Conservation (phyloP, 495 filamentous ascomycete species). For the Cudoniella acicularis region DNA sequence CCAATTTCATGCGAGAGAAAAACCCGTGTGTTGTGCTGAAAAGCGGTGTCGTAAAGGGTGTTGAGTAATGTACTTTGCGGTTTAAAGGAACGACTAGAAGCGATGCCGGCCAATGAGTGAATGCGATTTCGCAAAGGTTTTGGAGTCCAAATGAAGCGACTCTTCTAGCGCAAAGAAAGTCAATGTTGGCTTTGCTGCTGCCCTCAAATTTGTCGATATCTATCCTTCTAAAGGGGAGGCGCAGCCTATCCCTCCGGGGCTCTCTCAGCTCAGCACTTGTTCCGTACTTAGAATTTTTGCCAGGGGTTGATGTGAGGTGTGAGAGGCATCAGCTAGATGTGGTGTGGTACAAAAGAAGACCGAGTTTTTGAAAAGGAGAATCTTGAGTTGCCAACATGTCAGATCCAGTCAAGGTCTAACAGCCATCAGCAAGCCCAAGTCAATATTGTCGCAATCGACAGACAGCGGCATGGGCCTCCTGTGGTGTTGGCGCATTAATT, state of each 20-base stretch:
- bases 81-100: background rate
- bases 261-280: constrained; percentile 14
- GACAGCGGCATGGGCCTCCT: background rate
- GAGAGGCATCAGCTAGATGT: background rate
- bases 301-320: constrained; percentile 8
- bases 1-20: constrained; percentile 13
- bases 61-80: background rate
- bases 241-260: constrained; percentile 1
- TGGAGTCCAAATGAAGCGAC: background rate
- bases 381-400: background rate
- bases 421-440: background rate
- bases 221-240: background rate
- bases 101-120: constrained; percentile 8
- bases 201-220: background rate
- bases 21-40: constrained; percentile 11
- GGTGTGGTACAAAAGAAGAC: background rate
- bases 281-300: constrained; percentile 1
- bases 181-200: no score
- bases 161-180: no score
- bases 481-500: background rate
- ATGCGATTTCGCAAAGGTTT: background rate
- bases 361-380: background rate
- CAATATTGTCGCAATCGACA: background rate
- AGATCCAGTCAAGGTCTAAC: constrained; percentile 23
- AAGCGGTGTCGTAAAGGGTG: constrained; percentile 12